phyloP scores from a whole-genome alignment of 768 basidiomycete species.

The Suillus subaureus region DNA sequence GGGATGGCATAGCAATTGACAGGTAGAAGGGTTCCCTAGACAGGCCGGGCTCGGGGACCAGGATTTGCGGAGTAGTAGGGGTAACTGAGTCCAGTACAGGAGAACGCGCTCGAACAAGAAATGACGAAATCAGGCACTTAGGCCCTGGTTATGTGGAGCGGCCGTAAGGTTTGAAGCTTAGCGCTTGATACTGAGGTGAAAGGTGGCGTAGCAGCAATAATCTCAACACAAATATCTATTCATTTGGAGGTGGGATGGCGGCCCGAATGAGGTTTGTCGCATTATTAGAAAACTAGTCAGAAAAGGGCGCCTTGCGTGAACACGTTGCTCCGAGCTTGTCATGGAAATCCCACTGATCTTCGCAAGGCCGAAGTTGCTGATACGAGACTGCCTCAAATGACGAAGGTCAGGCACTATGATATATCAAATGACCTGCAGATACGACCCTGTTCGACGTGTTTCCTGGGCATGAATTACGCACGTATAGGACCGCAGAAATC shows the following conservation, averaged over 20 bases:
- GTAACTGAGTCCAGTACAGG: not conserved
- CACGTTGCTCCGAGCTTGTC: too few species aligned
- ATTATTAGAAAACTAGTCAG: not conserved
- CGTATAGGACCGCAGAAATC: slow-evolving; percentile 19
- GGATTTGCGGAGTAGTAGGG: not conserved
- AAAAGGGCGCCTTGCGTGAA: not conserved
- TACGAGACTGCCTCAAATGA: not conserved
- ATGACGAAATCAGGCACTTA: too few species aligned
- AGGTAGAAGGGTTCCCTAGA: not conserved
- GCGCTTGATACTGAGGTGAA: not conserved
- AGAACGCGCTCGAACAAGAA: not conserved
- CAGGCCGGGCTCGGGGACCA: too few species aligned
- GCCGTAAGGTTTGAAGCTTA: not conserved
- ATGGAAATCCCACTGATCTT: not conserved
- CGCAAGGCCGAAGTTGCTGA: not conserved
- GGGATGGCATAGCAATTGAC: not conserved
- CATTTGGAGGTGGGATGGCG: not conserved
- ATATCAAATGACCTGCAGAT: not conserved
- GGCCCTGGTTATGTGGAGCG: not conserved
- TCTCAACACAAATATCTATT: not conserved
- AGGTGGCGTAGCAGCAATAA: not conserved
- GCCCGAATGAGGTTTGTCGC: not conserved
- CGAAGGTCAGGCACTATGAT: slow-evolving; percentile 1
- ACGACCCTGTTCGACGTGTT: not conserved
- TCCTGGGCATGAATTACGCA: slow-evolving; percentile 21